Conservation (phyloP, 495 filamentous ascomycete genomes). For the Aspergillus carlsbadensis region DNA sequence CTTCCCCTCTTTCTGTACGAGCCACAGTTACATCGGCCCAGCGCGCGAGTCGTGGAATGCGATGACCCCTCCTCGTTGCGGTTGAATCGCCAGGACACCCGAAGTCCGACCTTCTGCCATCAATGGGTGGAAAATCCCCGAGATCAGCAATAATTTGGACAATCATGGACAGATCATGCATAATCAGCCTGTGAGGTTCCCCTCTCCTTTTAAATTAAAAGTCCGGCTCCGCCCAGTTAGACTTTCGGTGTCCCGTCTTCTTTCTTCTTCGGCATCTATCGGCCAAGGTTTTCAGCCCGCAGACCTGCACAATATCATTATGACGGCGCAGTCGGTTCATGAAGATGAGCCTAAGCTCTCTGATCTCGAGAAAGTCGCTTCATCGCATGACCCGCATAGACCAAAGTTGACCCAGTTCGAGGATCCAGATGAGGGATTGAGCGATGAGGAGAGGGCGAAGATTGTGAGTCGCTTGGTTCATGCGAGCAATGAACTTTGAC, state of each 20-base stretch:
- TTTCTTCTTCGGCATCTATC: neutral
- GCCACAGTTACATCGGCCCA: neutral
- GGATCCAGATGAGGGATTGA: conserved; percentile 70
- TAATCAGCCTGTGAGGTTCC: neutral
- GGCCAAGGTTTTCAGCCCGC: neutral
- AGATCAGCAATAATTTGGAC: conserved; percentile 7
- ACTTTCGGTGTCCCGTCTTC: neutral
- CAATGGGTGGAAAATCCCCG: conserved; percentile 3
- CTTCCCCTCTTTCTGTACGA: no score
- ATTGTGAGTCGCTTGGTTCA: conserved; percentile 53
- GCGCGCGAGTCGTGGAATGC: neutral
- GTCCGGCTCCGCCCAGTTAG: neutral
- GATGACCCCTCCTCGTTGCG: neutral
- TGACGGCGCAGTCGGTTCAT: conserved; percentile 15
- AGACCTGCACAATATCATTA: neutral
- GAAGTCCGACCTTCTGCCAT: neutral
- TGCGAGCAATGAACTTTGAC: neutral
- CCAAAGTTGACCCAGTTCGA: conserved; percentile 30
- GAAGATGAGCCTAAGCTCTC: conserved; percentile 20
- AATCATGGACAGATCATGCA: neutral
- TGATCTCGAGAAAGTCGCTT: conserved; percentile 24
- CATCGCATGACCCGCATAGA: neutral
- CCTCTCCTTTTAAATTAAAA: conserved; percentile 3
- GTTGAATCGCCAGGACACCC: neutral
- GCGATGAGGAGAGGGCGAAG: conserved; percentile 61